A percentile compares a stretch with the other conserved stretches of the same genome.
These are phyloP conservation scores for Ascochyta fabae DNA, from an alignment of 2,329 filamentous ascomycete genomes.

Conservation along the genomic window DNA sequence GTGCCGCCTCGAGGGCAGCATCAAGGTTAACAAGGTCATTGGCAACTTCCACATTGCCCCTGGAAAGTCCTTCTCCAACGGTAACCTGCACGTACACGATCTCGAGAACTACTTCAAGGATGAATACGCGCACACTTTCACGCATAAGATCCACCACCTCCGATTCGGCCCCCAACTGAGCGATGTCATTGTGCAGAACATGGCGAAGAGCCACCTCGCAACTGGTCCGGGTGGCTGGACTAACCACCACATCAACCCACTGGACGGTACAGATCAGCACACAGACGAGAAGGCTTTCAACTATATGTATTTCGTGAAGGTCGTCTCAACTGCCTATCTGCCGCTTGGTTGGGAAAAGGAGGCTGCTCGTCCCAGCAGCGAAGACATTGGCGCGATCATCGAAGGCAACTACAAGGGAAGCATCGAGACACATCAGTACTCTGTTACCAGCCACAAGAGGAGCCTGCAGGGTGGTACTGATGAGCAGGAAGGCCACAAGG, in stretches of 20 bases:
- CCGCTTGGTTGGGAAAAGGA: constrained; percentile 83
- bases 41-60: constrained; percentile 99
- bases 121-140: constrained; percentile 78
- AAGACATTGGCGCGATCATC: constrained; percentile 55
- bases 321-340: constrained; percentile 93
- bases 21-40: constrained; percentile 97
- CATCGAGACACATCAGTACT: constrained; percentile 98
- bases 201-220: constrained; percentile 57
- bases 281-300: constrained; percentile 87
- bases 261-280: constrained; percentile 79
- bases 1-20: constrained; percentile 88
- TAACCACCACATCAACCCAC: constrained; percentile 89
- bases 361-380: constrained; percentile 42
- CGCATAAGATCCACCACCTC: constrained; percentile 84
- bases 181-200: constrained; percentile 63
- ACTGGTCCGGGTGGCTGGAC: constrained; percentile 72
- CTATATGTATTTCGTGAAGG: constrained; percentile 99
- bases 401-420: constrained; percentile 73
- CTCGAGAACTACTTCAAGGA: constrained; percentile 92
- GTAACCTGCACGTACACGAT: constrained; percentile 97
- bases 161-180: constrained; percentile 93
- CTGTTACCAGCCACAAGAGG: constrained; percentile 94
- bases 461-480: constrained; percentile 85
- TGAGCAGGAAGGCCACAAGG: constrained; percentile 85
- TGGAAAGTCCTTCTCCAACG: constrained; percentile 92